Conservation (phyloP, 192 early-diverging fungal genomes). For the Radiomyces spectabilis region DNA sequence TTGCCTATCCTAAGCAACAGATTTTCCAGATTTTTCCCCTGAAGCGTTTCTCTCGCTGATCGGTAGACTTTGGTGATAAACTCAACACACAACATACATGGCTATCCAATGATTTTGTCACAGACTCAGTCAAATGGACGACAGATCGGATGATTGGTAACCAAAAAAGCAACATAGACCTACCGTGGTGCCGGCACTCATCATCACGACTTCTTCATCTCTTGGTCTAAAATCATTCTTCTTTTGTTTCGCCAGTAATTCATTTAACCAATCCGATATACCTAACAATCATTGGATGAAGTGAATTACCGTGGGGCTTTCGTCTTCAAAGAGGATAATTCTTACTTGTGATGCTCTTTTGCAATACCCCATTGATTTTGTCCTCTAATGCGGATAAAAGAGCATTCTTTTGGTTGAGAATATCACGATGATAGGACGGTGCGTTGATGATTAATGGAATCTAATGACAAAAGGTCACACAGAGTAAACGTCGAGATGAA, state of each 20-base stretch:
- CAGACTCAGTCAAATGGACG: too few species aligned
- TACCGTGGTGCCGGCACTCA: constrained; percentile 56
- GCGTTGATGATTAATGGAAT: constrained; percentile 56
- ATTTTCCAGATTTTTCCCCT: constrained; percentile 68
- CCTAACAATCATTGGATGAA: too few species aligned
- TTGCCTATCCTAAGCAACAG: constrained; percentile 77
- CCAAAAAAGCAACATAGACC: background rate
- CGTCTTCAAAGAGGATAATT: background rate
- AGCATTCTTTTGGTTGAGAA: constrained; percentile 81
- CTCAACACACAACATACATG: constrained; percentile 74
- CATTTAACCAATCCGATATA: constrained; percentile 62
- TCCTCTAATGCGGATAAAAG: constrained; percentile 78
- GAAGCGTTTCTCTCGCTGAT: constrained; percentile 51
- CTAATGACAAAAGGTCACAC: constrained; percentile 28
- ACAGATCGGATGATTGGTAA: too few species aligned
- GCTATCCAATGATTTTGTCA: constrained; percentile 42
- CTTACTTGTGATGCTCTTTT: constrained; percentile 63
- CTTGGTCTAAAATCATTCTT: constrained; percentile 87
- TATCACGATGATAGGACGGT: constrained; percentile 78
- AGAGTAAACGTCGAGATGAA: background rate
- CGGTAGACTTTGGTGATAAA: constrained; percentile 63
- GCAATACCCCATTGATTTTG: constrained; percentile 71
- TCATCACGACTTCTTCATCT: constrained; percentile 72
- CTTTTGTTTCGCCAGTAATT: constrained; percentile 70
- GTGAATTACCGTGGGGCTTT: too few species aligned